phyloP scores from a whole-genome alignment of 2,329 filamentous ascomycete genomes.

The Cladosporium sphaerospermum region DNA sequence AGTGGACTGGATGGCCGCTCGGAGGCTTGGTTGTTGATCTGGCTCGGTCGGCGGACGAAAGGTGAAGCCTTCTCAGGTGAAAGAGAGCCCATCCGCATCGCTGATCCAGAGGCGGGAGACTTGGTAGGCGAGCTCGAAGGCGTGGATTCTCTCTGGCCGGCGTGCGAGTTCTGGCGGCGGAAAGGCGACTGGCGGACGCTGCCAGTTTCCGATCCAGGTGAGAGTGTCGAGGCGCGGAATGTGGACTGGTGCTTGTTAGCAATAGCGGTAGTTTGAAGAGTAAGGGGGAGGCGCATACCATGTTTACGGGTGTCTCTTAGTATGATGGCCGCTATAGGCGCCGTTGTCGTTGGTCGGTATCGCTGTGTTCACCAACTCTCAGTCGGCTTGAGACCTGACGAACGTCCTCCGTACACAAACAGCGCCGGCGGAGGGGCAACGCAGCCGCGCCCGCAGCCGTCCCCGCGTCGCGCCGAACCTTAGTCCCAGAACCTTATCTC shows the following conservation, averaged over 20 bases:
- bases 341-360: neutral
- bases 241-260: slow-evolving; percentile 5
- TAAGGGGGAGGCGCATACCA: slow-evolving; percentile 4
- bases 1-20: slow-evolving; percentile 31
- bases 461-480: neutral
- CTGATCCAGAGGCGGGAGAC: neutral
- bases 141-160: slow-evolving; percentile 24
- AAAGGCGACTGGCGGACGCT: slow-evolving; percentile 27
- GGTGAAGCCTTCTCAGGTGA: slow-evolving; percentile 26
- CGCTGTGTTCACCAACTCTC: neutral
- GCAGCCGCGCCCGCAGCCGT: neutral
- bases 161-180: slow-evolving; percentile 33
- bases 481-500: slow-evolving; percentile 1
- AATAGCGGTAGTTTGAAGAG: neutral
- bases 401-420: neutral
- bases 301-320: slow-evolving; percentile 2
- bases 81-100: neutral
- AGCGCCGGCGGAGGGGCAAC: slow-evolving; percentile 1
- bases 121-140: slow-evolving; percentile 23
- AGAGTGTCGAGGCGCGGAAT: slow-evolving; percentile 8
- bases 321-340: slow-evolving; percentile 3
- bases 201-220: slow-evolving; percentile 8
- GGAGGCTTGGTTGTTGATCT: slow-evolving; percentile 22
- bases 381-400: neutral
- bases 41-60: slow-evolving; percentile 31